Conservation (phyloP, 768 basidiomycete genomes). For the Rhodocollybia butyracea region DNA sequence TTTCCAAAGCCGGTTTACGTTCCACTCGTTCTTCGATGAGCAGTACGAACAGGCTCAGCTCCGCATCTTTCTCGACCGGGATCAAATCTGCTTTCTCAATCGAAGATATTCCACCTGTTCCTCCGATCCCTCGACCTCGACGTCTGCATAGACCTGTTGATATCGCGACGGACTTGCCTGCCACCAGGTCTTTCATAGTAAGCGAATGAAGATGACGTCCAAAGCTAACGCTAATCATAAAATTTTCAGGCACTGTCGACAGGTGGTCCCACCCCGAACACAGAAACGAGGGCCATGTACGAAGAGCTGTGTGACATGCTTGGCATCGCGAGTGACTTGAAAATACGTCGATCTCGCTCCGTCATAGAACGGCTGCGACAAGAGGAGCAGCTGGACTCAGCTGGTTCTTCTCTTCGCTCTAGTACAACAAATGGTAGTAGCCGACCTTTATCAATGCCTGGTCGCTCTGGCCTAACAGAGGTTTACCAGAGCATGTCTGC, state of each 20-base stretch:
- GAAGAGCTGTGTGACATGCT: constrained; percentile 75
- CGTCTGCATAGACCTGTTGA: constrained; percentile 30
- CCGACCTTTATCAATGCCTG: constrained; percentile 43
- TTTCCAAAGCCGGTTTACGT: constrained; percentile 64
- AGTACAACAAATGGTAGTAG: constrained; percentile 10
- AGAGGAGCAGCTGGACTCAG: neutral
- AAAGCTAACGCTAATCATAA: constrained; percentile 1
- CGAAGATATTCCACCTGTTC: constrained; percentile 56
- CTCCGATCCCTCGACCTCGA: constrained; percentile 52
- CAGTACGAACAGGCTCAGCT: constrained; percentile 33
- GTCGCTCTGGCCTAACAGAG: constrained; percentile 35
- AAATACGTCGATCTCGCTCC: constrained; percentile 35
- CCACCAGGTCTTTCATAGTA: constrained; percentile 36
- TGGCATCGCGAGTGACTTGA: constrained; percentile 49
- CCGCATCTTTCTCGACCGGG: constrained; percentile 29
- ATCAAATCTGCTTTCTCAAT: constrained; percentile 25
- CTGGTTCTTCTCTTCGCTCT: constrained; percentile 5
- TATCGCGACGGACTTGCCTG: constrained; percentile 41
- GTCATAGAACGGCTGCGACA: constrained; percentile 23
- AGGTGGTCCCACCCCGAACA: constrained; percentile 39
- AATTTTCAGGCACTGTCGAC: constrained; percentile 34
- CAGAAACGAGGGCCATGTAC: constrained; percentile 60
- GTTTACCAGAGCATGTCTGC: constrained; percentile 41
- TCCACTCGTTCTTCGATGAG: constrained; percentile 41
- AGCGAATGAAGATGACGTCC: constrained; percentile 13